Evolutionary conservation across 208 protist genomes (phyloP), one percentile per base, ranked within the genome.

Genomic region (Angomonas desouzai): DNA sequence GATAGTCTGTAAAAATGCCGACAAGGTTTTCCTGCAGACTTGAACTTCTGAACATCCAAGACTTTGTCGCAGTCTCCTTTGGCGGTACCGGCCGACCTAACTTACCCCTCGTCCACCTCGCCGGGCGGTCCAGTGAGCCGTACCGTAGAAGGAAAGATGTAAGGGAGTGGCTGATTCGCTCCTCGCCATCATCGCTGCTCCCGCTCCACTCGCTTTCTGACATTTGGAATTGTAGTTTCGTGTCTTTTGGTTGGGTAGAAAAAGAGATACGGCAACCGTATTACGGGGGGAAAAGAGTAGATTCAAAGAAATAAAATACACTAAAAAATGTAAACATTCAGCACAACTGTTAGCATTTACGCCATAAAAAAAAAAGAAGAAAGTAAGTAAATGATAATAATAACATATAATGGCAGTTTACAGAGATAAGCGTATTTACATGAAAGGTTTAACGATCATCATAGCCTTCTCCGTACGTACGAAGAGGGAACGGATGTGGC

Each of bases 391-490:
- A n/a, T n/a, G n/a, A n/a, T n/a, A n/a, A n/a, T n/a, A n/a, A 60
- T 48, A 43, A 60, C 20, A 43, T 51, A 23, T 4, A 51, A 45
- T 45, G 38, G 10, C n/a, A n/a, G n/a, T n/a, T n/a, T n/a, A n/a
- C n/a, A n/a, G n/a, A n/a, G n/a, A n/a, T n/a, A n/a, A n/a, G n/a
- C n/a, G n/a, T 40, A 40, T 40, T 40, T 40, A 40, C 36, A 40
- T 40, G 13, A 40, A 6, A 6, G 36, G 7, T 48, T 27, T 25
- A 20, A 9, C 30, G 16, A 48, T 63, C 47, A 48, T 63, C 47
- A 63, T 0, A 45, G 36, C 29, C 48, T 63, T 22, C 58, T 45
- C 36, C 58, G 43, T 48, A 63, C 43, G 36, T 63, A 63, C 22
- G 34, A 36, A 23, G 58, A 48, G 38, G 58, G 48, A 43, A 51